Base-by-base conservation (phyloP, 495 filamentous ascomycete genomes). In the Wilcoxina mikolae region DNA sequence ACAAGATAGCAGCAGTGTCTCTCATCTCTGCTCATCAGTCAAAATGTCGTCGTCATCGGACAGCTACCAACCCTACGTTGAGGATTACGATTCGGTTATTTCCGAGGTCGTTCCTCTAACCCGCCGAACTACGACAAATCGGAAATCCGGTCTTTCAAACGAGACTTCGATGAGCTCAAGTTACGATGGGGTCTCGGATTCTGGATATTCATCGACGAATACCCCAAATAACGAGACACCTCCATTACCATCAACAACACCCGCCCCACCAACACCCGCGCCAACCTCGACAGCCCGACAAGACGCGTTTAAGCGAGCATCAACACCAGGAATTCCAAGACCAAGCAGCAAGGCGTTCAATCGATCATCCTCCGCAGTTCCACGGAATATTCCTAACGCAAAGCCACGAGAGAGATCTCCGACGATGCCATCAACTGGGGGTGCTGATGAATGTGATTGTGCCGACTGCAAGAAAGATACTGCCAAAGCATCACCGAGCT, bases 81-180 rank as follows among this genome's bases (percentile, higher is more conserved):
- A 65, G 58, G 62, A 65, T 47, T 65, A 61, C 62, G 57, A 65
- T 51, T 65, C 62, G 4, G 62, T 59, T 38, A 28, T 65, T 42
- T 65, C 62, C 12, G 62, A 61, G 54, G 62, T 56, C 12, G 27
- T 65, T 24, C 62, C 62, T 44, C 17, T 65, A 18, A 55, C 55
- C n/a, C 43, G 62, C 11, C 62, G 62, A n/a, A n/a, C n/a, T n/a
- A 31, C 58, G 51, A 27, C 51, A 58, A 18, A 55, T 55, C 24
- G 46, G 57, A 44, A 61, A 38, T 64, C 61, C 1, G 60, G 61
- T 41, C 28, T 64, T 17, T 56, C 60, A 48, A 53, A 64, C 42
- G 59, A 60, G 29, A 54, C 47, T 9, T 59, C 60, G 24, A 56
- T 49, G 51, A 56, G 58, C 25, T 54, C 56, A 4, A 63, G 54